Evolutionary conservation across 129 eudicot genomes (phyloP).

Genomic region (carrot (Daucus carota)): DH1_v3.0 NC_030383.2:7615001-7615500

Average conservation of each 20-base stretch:
- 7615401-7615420: background rate
- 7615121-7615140: background rate
- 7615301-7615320: background rate
- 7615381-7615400: background rate
- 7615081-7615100: background rate
- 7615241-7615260: background rate
- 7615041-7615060: background rate
- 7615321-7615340: background rate
- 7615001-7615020: background rate
- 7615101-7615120: background rate
- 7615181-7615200: background rate
- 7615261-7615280: background rate
- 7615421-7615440: background rate
- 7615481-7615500: background rate
- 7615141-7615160: background rate
- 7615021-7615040: background rate
- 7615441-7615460: background rate
- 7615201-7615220: background rate
- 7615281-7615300: background rate
- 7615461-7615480: background rate
- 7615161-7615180: background rate
- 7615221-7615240: background rate
- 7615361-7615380: background rate
- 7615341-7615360: background rate
- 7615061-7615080: no score